A percentile compares a stretch with the other conserved stretches of the same genome.
Conservation (phyloP, 305 asterid species). For the Fraxinus dipetala region DNA sequence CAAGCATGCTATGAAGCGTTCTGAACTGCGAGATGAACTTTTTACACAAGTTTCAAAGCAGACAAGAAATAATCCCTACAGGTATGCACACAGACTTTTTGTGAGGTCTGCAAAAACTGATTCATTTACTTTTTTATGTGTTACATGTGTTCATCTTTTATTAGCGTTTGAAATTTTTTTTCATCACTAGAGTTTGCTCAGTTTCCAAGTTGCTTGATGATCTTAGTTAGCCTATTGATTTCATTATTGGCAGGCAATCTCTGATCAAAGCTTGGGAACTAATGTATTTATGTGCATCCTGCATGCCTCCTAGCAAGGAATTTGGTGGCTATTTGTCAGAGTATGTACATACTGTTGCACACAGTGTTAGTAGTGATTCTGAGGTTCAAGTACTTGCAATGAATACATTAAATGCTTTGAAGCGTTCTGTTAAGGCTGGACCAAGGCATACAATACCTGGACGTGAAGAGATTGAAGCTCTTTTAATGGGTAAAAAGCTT, state of each 20-base stretch:
- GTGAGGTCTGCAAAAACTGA: conserved; percentile 12
- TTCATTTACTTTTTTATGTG: not conserved
- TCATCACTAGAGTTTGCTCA: not conserved
- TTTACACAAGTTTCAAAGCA: conserved; percentile 90
- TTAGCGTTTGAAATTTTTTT: not conserved
- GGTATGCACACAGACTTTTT: conserved; percentile 38
- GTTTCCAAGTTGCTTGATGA: conserved; percentile 21
- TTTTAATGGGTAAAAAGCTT: conserved; percentile 82
- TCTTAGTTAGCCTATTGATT: conserved; percentile 21
- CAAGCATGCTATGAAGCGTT: conserved; percentile 84
- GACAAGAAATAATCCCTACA: conserved; percentile 85
- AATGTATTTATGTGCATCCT: conserved; percentile 85
- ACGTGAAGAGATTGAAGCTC: conserved; percentile 91
- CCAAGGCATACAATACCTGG: conserved; percentile 85
- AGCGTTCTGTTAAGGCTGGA: conserved; percentile 90
- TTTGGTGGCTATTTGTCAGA: conserved; percentile 86
- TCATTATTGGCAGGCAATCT: conserved; percentile 46
- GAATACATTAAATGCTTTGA: conserved; percentile 80
- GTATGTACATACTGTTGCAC: conserved; percentile 70
- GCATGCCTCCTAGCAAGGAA: conserved; percentile 99
- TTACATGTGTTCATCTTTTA: not conserved
- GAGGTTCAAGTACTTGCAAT: conserved; percentile 80
- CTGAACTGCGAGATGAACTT: conserved; percentile 94
- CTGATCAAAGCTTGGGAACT: conserved; percentile 91
- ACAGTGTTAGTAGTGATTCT: conserved; percentile 58